Conservation (phyloP, 2,329 filamentous ascomycete species). For the Leptographium lundbergii region DNA sequence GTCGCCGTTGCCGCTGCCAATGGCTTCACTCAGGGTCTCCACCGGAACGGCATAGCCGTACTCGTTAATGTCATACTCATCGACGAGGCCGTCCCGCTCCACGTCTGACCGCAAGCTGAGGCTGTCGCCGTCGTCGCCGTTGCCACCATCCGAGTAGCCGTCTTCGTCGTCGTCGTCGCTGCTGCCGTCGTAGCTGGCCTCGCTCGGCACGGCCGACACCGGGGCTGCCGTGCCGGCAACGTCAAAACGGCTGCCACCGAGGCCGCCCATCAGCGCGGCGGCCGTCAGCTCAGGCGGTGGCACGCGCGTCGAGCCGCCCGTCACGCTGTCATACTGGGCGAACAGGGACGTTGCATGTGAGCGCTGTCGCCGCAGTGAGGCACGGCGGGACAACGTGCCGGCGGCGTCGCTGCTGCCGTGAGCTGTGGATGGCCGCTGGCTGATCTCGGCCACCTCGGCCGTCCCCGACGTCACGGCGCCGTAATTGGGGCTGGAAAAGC, state of each 20-base stretch:
- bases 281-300: constrained; percentile 37
- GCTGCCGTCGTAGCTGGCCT: constrained; percentile 23
- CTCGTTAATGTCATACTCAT: constrained; percentile 1
- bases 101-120: background rate
- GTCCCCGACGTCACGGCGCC: constrained; percentile 15
- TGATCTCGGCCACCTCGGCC: background rate
- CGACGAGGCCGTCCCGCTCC: background rate
- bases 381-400: constrained; percentile 1
- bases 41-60: background rate
- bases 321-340: constrained; percentile 10
- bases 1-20: background rate
- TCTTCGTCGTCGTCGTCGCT: background rate
- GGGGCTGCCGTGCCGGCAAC: constrained; percentile 34
- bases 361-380: constrained; percentile 7
- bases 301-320: constrained; percentile 12
- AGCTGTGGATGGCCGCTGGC: background rate
- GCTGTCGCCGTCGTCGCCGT: background rate
- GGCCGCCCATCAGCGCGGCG: constrained; percentile 36
- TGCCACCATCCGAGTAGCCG: too few species aligned
- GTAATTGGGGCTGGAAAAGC: constrained; percentile 20
- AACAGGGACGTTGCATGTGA: constrained; percentile 10
- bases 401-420: background rate
- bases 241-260: constrained; percentile 25
- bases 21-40: background rate
- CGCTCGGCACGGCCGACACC: constrained; percentile 33